Percentiles rank a stretch among this genome's conserved stretches.
These are phyloP conservation scores for Pythium aquatile DNA, from an alignment of 352 stramenopile species.

Conservation along the genomic window DNA sequence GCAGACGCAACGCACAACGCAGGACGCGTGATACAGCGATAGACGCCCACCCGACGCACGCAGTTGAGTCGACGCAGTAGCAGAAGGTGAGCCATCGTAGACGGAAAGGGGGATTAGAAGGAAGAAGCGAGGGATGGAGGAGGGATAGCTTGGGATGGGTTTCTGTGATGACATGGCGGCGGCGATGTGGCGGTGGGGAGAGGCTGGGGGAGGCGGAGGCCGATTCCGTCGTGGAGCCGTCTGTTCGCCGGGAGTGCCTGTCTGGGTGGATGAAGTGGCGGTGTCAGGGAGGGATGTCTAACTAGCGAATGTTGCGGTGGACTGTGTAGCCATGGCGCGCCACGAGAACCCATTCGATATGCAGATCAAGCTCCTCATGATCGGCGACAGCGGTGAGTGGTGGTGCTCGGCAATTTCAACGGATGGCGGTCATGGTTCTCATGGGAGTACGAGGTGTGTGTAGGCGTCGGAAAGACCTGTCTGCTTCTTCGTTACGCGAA, in stretches of 20 bases:
- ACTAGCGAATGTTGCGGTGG: not conserved
- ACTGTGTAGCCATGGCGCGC: conserved; percentile 65
- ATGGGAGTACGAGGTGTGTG: conserved; percentile 1
- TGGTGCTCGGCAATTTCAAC: not conserved
- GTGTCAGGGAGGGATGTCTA: conserved; percentile 1
- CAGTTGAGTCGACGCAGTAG: not conserved
- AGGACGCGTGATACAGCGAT: not conserved
- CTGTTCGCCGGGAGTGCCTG: too few relatives aligned
- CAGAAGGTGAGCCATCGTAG: not conserved
- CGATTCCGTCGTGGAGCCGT: not conserved
- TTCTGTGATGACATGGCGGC: not conserved
- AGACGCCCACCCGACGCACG: not conserved
- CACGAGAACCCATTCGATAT: conserved; percentile 95
- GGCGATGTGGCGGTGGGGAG: not conserved
- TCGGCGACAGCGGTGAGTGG: conserved; percentile 92
- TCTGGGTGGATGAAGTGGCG: too few relatives aligned
- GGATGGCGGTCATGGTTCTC: not conserved
- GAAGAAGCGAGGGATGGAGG: not conserved
- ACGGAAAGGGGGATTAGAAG: not conserved
- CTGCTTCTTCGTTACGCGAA: conserved; percentile 88
- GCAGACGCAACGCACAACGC: not conserved
- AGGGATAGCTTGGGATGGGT: too few relatives aligned
- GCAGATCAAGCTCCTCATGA: conserved; percentile 98
- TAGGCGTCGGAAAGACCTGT: conserved; percentile 89
- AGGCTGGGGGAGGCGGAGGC: not conserved